A percentile compares a stretch with the other conserved stretches of the same genome.
These are phyloP conservation scores for Cutaneotrichosporon curvatum DNA, from an alignment of 1,284 basidiomycete species.

Conservation along the genomic window DNA sequence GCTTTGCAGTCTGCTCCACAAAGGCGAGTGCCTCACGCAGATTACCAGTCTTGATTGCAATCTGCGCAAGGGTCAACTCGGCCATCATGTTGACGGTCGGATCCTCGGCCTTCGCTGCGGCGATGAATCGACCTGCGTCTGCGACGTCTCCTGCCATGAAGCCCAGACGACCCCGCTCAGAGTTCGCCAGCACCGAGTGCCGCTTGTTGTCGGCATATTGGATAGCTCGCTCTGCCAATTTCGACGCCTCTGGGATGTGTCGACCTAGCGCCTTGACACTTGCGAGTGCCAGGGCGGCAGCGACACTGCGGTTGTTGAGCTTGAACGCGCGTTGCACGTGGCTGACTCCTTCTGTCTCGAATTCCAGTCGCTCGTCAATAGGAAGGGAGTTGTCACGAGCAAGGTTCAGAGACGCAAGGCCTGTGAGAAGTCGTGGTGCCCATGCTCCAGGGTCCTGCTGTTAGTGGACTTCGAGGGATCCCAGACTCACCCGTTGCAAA, in stretches of 20 bases:
- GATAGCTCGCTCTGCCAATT: conserved; percentile 83
- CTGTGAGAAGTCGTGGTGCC: conserved; percentile 70
- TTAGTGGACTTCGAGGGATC: conserved; percentile 4
- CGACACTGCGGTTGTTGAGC: conserved; percentile 36
- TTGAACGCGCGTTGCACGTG: conserved; percentile 36
- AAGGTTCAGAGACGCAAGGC: conserved; percentile 70
- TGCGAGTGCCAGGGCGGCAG: conserved; percentile 32
- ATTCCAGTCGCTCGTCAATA: conserved; percentile 31
- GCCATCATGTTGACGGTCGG: conserved; percentile 62
- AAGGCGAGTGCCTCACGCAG: conserved; percentile 56
- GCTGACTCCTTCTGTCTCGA: conserved; percentile 31
- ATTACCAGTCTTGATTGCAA: conserved; percentile 77
- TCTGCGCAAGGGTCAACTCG: conserved; percentile 75
- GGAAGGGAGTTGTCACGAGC: conserved; percentile 59
- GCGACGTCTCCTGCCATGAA: conserved; percentile 58
- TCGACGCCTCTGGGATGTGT: conserved; percentile 59
- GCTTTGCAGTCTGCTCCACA: conserved; percentile 61
- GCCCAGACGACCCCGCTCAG: conserved; percentile 65
- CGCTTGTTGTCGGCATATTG: conserved; percentile 83
- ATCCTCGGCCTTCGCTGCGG: conserved; percentile 64
- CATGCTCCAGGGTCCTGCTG: conserved; percentile 66
- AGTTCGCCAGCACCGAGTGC: conserved; percentile 71
- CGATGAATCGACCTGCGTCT: conserved; percentile 67
- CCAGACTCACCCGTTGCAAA: conserved; percentile 62
- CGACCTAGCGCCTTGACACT: conserved; percentile 28